Evolutionary conservation across 352 stramenopile genomes (phyloP).

Genomic region (Phytophthora sp.): DNA sequence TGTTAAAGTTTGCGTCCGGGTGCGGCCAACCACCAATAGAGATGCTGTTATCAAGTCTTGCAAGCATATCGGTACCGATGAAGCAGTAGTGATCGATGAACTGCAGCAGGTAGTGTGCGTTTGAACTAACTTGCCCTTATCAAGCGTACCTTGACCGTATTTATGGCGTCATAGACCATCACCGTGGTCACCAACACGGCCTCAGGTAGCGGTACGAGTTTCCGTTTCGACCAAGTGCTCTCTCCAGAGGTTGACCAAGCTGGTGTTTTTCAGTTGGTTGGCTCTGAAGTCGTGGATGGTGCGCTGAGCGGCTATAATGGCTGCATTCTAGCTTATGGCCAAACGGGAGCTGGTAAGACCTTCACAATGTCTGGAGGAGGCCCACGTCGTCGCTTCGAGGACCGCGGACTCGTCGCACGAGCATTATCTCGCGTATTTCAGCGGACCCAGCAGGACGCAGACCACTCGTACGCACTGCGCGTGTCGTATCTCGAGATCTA

Average conservation of each 20-base stretch:
- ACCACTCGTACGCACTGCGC: constrained; percentile 60
- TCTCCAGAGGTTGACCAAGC: constrained; percentile 45
- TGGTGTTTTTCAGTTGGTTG: constrained; percentile 55
- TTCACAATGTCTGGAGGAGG: constrained; percentile 73
- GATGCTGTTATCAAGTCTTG: constrained; percentile 2
- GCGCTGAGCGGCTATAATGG: constrained; percentile 78
- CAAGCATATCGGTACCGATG: constrained; percentile 8
- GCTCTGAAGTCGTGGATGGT: constrained; percentile 60
- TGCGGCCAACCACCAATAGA: constrained; percentile 47
- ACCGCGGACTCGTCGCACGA: constrained; percentile 67
- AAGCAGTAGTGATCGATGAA: constrained; percentile 51
- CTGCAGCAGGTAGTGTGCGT: constrained; percentile 44
- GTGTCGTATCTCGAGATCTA: constrained; percentile 91
- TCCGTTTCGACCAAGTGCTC: constrained; percentile 74
- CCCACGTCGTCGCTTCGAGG: constrained; percentile 53
- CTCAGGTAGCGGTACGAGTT: constrained; percentile 58
- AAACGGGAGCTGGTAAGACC: constrained; percentile 79
- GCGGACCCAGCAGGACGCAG: constrained; percentile 48
- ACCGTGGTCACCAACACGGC: constrained; percentile 64
- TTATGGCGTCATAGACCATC: constrained; percentile 46
- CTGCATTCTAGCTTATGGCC: constrained; percentile 78
- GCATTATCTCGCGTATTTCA: constrained; percentile 66
- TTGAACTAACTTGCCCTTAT: background rate
- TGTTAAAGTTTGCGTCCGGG: constrained; percentile 73
- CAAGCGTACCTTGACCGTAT: background rate